Conservation (phyloP, 2,329 filamentous ascomycete species). For the Aspergillus cejpii region DNA sequence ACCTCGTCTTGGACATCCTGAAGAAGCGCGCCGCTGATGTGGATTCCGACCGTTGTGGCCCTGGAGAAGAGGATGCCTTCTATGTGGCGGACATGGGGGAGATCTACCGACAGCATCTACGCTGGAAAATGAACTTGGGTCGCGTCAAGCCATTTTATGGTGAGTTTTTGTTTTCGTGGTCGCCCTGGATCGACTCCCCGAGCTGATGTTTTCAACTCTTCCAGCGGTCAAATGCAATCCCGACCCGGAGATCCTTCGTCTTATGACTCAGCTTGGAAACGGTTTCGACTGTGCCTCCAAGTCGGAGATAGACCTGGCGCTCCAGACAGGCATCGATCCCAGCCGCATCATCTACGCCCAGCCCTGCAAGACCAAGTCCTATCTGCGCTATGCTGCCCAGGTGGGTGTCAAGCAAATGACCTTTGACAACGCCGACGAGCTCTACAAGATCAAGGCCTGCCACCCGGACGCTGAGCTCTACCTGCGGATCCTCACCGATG, state of each 20-base stretch:
- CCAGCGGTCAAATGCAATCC: slow-evolving; percentile 98
- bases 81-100: slow-evolving; percentile 97
- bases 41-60: slow-evolving; percentile 78
- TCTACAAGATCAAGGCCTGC: slow-evolving; percentile 93
- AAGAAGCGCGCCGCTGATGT: slow-evolving; percentile 77
- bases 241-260: slow-evolving; percentile 77
- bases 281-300: slow-evolving; percentile 99
- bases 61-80: slow-evolving; percentile 94
- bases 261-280: slow-evolving; percentile 80
- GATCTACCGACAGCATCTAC: slow-evolving; percentile 95
- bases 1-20: slow-evolving; percentile 78
- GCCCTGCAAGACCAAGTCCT: slow-evolving; percentile 99
- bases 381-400: slow-evolving; percentile 80
- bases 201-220: neutral
- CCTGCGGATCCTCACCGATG: slow-evolving; percentile 91
- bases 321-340: slow-evolving; percentile 74
- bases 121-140: slow-evolving; percentile 91
- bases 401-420: slow-evolving; percentile 95
- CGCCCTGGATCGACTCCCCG: neutral
- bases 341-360: slow-evolving; percentile 97
- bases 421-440: slow-evolving; percentile 95
- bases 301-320: slow-evolving; percentile 87
- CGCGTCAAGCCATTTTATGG: slow-evolving; percentile 96
- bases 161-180: slow-evolving; percentile 42
- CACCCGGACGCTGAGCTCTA: slow-evolving; percentile 86